Percentiles rank a stretch among this genome's conserved stretches.
Conservation (phyloP, 495 filamentous ascomycete genomes). For the Tuber calosporum region DNA sequence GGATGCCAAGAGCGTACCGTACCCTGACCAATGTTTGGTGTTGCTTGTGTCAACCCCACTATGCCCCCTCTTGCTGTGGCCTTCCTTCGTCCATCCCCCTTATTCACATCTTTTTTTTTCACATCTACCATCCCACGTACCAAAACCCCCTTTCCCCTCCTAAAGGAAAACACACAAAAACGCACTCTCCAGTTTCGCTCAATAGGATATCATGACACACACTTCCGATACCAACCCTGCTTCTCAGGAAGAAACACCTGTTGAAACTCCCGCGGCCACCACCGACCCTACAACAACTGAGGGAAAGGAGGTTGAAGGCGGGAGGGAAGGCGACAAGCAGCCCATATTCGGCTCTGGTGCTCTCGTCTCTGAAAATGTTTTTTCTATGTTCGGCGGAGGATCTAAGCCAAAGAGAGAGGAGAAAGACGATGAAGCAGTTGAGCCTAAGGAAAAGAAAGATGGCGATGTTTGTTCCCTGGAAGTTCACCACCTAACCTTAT, state of each 20-base stretch:
- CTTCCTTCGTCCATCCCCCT: conserved; percentile 1
- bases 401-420: conserved; percentile 77
- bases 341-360: neutral
- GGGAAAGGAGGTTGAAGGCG: conserved; percentile 27
- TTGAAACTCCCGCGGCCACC: conserved; percentile 19
- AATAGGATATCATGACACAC: conserved; percentile 20
- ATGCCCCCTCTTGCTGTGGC: neutral
- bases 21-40: neutral
- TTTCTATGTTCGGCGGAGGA: conserved; percentile 94
- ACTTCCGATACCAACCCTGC: conserved; percentile 28
- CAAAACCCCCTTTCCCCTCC: neutral
- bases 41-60: neutral
- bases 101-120: conserved; percentile 5
- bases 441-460: conserved; percentile 51
- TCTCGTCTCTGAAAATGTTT: conserved; percentile 59
- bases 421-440: conserved; percentile 62
- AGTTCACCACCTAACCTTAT: neutral
- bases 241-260: conserved; percentile 34
- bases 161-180: conserved; percentile 4
- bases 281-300: conserved; percentile 9
- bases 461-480: conserved; percentile 44
- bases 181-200: neutral
- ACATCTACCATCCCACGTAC: neutral
- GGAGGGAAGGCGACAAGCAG: conserved; percentile 9
- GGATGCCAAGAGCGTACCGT: neutral